phyloP scores from a whole-genome alignment of 495 filamentous ascomycete species.

The Aspergillus nanangensis region DNA sequence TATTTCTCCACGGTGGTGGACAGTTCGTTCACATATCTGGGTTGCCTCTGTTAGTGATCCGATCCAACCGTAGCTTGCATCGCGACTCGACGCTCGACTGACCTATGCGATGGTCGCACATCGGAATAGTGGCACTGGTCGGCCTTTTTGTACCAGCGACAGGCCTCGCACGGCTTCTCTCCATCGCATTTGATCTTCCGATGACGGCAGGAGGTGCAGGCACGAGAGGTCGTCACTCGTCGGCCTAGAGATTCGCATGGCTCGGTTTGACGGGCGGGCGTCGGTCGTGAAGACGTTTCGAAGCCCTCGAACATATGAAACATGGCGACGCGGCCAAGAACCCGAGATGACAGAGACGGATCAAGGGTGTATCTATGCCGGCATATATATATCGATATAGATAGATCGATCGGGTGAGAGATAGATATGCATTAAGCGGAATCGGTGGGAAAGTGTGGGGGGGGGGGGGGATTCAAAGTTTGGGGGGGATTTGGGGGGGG shows the following conservation, averaged over 20 bases:
- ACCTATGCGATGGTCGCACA: not conserved
- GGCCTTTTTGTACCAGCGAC: constrained; percentile 20
- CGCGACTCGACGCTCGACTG: not conserved
- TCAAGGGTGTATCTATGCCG: no score
- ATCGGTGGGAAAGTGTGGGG: no score
- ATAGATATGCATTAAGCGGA: no score
- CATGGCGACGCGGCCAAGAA: not conserved
- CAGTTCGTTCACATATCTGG: constrained; percentile 1
- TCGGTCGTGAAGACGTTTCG: not conserved
- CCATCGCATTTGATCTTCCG: constrained; percentile 23
- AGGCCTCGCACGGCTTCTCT: constrained; percentile 22
- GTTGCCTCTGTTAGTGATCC: not conserved
- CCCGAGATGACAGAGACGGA: no score
- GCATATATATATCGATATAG: no score
- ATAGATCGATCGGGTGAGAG: no score
- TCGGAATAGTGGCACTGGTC: constrained; percentile 2
- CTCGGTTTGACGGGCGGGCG: not conserved
- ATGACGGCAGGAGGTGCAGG: constrained; percentile 12
- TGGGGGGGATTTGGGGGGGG: no score
- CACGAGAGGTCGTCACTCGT: not conserved
- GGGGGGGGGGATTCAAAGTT: no score
- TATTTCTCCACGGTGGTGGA: constrained; percentile 3
- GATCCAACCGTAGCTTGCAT: constrained; percentile 9
- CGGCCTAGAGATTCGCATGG: not conserved
- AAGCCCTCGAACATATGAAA: not conserved